Percentiles rank a stretch among this genome's conserved stretches.
phyloP scores from a whole-genome alignment of 176 grass and related monocot species.

The Aegilops umbellulata region DNA sequence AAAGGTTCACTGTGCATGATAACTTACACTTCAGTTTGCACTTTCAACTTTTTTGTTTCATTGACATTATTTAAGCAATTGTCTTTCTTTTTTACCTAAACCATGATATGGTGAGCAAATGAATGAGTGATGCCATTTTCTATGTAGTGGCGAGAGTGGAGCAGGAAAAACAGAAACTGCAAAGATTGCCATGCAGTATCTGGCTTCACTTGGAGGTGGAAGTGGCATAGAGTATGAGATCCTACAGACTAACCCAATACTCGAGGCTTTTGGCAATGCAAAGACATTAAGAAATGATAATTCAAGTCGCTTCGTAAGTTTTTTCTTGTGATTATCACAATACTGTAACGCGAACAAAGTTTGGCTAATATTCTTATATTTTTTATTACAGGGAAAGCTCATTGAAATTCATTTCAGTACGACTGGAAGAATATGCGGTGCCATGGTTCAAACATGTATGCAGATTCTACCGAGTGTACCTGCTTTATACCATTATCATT shows the following conservation, averaged over 20 bases:
- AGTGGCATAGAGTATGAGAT: constrained; percentile 99
- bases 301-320: constrained; percentile 97
- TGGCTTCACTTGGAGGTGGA: constrained; percentile 92
- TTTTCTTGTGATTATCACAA: constrained; percentile 25
- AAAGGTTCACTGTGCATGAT: background rate
- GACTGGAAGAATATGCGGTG: constrained; percentile 93
- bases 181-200: constrained; percentile 99
- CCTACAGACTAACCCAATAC: constrained; percentile 94
- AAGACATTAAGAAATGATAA: constrained; percentile 98
- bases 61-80: background rate
- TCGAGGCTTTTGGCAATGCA: constrained; percentile 99
- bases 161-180: constrained; percentile 99
- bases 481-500: constrained; percentile 27
- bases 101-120: background rate
- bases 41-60: background rate
- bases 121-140: constrained; percentile 21
- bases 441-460: constrained; percentile 97
- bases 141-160: constrained; percentile 93
- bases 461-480: background rate
- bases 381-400: constrained; percentile 76
- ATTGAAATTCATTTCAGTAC: constrained; percentile 97
- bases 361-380: constrained; percentile 9
- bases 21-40: background rate
- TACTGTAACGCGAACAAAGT: constrained; percentile 4
- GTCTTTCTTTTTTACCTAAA: background rate